Base-by-base conservation (phyloP, 148 eudicot genomes). In the Rheum nobile region DNA sequence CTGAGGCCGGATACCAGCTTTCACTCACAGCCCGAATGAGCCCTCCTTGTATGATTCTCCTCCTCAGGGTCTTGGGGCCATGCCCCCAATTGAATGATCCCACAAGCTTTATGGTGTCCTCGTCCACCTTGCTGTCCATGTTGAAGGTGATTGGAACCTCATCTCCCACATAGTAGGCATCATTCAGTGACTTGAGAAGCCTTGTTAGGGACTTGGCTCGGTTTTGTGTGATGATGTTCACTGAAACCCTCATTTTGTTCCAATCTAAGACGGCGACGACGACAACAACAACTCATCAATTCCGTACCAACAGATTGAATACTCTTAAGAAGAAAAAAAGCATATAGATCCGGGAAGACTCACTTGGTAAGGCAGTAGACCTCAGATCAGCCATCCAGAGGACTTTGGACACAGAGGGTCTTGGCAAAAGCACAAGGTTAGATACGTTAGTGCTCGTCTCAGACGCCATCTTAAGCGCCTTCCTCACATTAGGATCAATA, bases 371-470 rank as follows among this genome's bases (percentile, higher is more conserved):
- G 6, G 97, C 93, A 17, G 97, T 90, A 50, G 97, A 79, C 6
- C 97, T 80, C 4, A 95, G 80, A 82, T 95, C 98, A 57, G 98
- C 89, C 97, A 95, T 91, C 98, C 98, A 95, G 26, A 95, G 96
- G 76, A 83, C 97, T 87, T 84, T 90, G 0, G 90, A 72, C 41
- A 95, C 86, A 1, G 97, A 87, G 2, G 77, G 13, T 73, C 87
- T 83, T 16, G 98, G 98, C 50, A 94, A 73, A 70, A 91, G 85
- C 76, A 91, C 90, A 71, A 91, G 74, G 2, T 87, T 65, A 22
- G 98, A 72, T 7, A 79, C 75, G 24, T 89, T 85, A 57, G 74
- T 59, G 22, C 68, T 72, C 24, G 79, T 82, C 76, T 95, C 93
- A 0, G 81, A 61, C 0, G 92, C 98, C 98, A 90, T 95, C 74